These are phyloP conservation scores for Leishmania aethiopica DNA, from an alignment of 208 protist species.

Conservation along the genomic window DNA sequence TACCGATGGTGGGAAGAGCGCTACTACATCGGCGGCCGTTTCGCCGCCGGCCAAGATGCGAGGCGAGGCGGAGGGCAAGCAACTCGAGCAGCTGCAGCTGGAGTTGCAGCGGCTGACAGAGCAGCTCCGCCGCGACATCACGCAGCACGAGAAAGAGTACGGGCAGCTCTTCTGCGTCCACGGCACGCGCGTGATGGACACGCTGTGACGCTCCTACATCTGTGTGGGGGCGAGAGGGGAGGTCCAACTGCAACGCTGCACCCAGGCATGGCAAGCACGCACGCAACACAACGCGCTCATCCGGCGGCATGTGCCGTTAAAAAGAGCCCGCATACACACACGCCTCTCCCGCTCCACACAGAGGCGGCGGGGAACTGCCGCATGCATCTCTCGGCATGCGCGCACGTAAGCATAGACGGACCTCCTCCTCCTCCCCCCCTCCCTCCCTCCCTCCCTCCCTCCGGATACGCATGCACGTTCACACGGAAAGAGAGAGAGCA, in stretches of 20 bases:
- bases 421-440: too few species aligned
- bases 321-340: background rate
- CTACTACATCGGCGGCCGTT: background rate
- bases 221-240: background rate
- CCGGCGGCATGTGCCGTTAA: background rate
- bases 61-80: background rate
- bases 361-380: background rate
- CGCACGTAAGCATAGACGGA: background rate
- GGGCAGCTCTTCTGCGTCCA: constrained; percentile 48
- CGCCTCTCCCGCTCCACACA: background rate
- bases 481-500: background rate
- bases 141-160: constrained; percentile 51
- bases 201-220: constrained; percentile 9
- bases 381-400: background rate
- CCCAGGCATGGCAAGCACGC: background rate
- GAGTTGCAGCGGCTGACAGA: constrained; percentile 57
- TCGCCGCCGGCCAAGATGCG: background rate
- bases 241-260: background rate
- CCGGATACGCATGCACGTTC: background rate
- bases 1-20: background rate
- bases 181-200: constrained; percentile 53
- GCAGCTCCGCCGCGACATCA: constrained; percentile 51
- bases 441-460: background rate
- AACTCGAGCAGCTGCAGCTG: constrained; percentile 29
- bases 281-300: background rate